A percentile compares a stretch with the other conserved stretches of the same genome.
These are phyloP conservation scores for Diplosphaera chodatii DNA, from an alignment of 139 green algal species.

Conservation along the genomic window DNA sequence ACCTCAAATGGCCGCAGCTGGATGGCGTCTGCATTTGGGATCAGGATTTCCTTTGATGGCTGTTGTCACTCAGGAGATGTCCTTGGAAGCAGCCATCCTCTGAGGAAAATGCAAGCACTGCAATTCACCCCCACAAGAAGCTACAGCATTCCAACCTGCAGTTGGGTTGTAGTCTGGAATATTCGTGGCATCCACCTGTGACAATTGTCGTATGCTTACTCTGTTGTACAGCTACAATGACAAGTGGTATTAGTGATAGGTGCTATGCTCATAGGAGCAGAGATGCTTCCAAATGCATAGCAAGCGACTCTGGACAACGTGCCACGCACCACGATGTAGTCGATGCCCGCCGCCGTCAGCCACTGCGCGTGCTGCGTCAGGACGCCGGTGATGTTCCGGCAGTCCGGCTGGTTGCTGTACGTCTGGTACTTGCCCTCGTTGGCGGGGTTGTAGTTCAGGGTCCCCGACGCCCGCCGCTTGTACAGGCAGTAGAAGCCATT, in stretches of 20 bases:
- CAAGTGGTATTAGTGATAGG: too few species aligned
- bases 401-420: not conserved
- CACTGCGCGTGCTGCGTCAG: not conserved
- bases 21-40: not conserved
- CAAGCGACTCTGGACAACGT: too few species aligned
- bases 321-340: not conserved
- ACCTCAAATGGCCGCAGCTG: not conserved
- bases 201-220: too few species aligned
- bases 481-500: not conserved
- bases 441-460: constrained; percentile 2
- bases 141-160: too few species aligned
- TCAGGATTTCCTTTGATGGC: too few species aligned
- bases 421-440: not conserved
- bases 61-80: too few species aligned
- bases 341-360: not conserved
- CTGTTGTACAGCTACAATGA: too few species aligned
- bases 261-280: too few species aligned
- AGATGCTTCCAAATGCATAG: too few species aligned
- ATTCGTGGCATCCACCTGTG: not conserved
- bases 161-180: not conserved
- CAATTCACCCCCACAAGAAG: too few species aligned
- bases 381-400: not conserved
- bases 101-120: too few species aligned
- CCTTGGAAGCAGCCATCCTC: too few species aligned
- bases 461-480: not conserved